Conservation (phyloP, 2,329 filamentous ascomycete genomes). For the Tetracladium maxilliforme region DNA sequence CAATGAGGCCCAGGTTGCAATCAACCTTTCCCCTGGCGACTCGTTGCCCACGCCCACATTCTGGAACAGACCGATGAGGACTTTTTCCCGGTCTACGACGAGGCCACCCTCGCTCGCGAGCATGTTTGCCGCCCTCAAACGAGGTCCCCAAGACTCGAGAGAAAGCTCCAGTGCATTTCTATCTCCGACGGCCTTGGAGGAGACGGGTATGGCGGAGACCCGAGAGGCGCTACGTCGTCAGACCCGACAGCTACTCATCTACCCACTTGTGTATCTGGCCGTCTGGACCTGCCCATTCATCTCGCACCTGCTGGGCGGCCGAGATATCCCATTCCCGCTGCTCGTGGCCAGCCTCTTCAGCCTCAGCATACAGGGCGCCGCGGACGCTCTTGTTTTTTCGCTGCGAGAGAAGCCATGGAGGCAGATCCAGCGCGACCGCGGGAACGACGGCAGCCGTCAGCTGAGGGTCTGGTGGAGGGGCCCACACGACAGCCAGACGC, state of each 20-base stretch:
- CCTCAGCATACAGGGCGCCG: conserved; percentile 49
- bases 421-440: conserved; percentile 28
- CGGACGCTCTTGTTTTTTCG: conserved; percentile 54
- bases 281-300: conserved; percentile 63
- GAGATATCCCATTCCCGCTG: conserved; percentile 39
- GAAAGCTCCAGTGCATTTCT: conserved; percentile 4
- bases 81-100: too few species aligned
- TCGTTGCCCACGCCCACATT: too few species aligned
- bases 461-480: too few species aligned
- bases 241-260: conserved; percentile 59
- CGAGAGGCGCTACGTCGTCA: conserved; percentile 49
- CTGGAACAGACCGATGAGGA: too few species aligned
- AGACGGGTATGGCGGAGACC: conserved; percentile 18
- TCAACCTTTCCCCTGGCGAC: too few species aligned
- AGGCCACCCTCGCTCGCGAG: conserved; percentile 7
- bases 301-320: conserved; percentile 39
- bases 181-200: conserved; percentile 11
- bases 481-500: too few species aligned
- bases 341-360: conserved; percentile 38
- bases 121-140: conserved; percentile 8
- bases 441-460: too few species aligned
- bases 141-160: conserved; percentile 5
- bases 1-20: too few species aligned
- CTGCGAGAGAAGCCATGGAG: conserved; percentile 59
- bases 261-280: conserved; percentile 56